Evolutionary conservation across 352 stramenopile genomes (phyloP).

Genomic region (Phytophthora pini): DNA sequence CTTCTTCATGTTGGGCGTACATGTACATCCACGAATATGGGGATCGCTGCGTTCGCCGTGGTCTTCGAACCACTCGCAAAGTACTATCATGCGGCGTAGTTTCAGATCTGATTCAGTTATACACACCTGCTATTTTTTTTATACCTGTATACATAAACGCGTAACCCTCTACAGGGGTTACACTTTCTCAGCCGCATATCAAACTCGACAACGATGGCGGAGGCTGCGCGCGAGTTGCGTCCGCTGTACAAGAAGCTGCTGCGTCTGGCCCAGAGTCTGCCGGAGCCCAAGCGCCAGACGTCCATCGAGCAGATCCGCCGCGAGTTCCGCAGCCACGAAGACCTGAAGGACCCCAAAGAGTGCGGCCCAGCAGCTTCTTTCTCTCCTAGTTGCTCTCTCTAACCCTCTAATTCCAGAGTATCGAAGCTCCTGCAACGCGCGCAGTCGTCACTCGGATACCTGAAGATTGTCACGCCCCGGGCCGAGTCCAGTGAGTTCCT

Average conservation of each 20-base stretch:
- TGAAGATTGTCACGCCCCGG: conserved; percentile 89
- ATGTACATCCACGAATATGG: too few species aligned
- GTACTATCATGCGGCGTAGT: too few species aligned
- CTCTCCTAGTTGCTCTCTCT: background rate
- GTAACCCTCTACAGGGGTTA: too few species aligned
- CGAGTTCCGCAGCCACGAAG: conserved; percentile 75
- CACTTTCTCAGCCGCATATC: background rate
- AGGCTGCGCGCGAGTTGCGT: conserved; percentile 50
- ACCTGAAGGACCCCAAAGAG: conserved; percentile 69
- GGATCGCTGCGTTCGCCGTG: too few species aligned
- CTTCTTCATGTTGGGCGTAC: too few species aligned
- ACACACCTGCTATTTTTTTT: too few species aligned
- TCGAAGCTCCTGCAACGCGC: conserved; percentile 74
- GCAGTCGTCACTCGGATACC: conserved; percentile 82
- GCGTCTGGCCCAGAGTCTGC: conserved; percentile 75
- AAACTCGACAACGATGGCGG: conserved; percentile 31
- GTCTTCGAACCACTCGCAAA: too few species aligned
- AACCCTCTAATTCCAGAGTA: conserved; percentile 43
- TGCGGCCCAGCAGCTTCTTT: conserved; percentile 34
- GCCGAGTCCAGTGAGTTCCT: conserved; percentile 48
- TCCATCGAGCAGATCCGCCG: conserved; percentile 77
- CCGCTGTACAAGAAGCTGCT: conserved; percentile 89
- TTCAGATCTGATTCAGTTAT: too few species aligned
- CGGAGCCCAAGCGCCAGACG: conserved; percentile 64
- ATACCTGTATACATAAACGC: background rate